phyloP scores from a whole-genome alignment of 768 basidiomycete genomes.

The Mycena olivaceomarginata region DNA sequence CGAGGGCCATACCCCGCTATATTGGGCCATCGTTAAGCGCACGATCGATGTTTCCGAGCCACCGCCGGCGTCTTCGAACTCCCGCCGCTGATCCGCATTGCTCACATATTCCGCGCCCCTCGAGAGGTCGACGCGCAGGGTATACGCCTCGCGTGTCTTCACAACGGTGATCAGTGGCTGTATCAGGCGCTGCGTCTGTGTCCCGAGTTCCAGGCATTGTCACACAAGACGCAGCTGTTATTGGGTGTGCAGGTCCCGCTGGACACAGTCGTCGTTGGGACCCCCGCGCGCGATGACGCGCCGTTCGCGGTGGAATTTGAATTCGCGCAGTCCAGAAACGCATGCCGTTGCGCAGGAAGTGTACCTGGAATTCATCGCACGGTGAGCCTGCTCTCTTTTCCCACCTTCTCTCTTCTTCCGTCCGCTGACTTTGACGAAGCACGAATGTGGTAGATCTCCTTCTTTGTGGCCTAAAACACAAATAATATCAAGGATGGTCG shows the following conservation, averaged over 20 bases:
- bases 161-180: constrained; percentile 60
- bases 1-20: constrained; percentile 69
- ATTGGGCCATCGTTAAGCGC: constrained; percentile 72
- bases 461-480: constrained; percentile 44
- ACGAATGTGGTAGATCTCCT: constrained; percentile 59
- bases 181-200: constrained; percentile 61
- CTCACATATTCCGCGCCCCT: constrained; percentile 54
- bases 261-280: constrained; percentile 57
- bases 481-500: constrained; percentile 19
- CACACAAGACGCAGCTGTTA: constrained; percentile 38
- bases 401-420: neutral
- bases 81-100: constrained; percentile 59
- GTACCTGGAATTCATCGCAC: constrained; percentile 67
- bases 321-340: constrained; percentile 66
- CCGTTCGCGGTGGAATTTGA: constrained; percentile 61
- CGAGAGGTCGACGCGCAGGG: constrained; percentile 58
- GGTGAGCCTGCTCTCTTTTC: constrained; percentile 51
- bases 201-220: constrained; percentile 55
- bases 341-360: constrained; percentile 64
- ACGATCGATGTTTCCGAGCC: constrained; percentile 42
- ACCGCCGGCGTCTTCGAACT: constrained; percentile 25
- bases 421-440: constrained; percentile 45
- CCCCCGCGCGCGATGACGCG: constrained; percentile 54
- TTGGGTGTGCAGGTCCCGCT: constrained; percentile 50
- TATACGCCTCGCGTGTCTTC: constrained; percentile 67